Percentiles rank a stretch among this genome's conserved stretches.
Conservation (phyloP, 805 yeast species). For the Candida bentonensis region DNA sequence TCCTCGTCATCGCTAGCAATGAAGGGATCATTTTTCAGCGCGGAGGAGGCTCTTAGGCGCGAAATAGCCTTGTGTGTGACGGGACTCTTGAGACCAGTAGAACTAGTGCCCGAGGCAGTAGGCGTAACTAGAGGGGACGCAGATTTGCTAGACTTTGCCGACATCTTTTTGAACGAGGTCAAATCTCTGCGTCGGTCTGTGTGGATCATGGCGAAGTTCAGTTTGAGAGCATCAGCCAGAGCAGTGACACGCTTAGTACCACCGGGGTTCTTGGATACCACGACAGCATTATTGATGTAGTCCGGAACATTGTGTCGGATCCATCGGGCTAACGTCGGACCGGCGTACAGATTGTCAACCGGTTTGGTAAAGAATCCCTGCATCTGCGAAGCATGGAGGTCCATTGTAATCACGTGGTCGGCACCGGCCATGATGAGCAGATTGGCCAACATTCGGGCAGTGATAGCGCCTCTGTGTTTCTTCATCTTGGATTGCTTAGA, state of each 20-base stretch:
- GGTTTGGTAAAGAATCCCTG: slow-evolving; percentile 97
- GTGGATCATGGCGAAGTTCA: slow-evolving; percentile 97
- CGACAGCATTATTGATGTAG: slow-evolving; percentile 71
- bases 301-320: slow-evolving; percentile 79
- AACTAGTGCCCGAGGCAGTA: too few relatives aligned
- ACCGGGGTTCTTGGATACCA: slow-evolving; percentile 98
- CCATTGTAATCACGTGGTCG: slow-evolving; percentile 97
- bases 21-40: background rate
- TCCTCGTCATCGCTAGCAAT: slow-evolving; percentile 8
- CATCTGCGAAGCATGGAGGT: slow-evolving; percentile 92
- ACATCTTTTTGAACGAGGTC: background rate
- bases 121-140: background rate
- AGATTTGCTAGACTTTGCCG: background rate
- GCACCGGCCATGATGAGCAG: slow-evolving; percentile 96
- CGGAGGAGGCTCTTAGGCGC: background rate
- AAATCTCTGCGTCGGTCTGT: slow-evolving; percentile 83
- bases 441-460: slow-evolving; percentile 95
- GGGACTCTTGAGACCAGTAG: background rate
- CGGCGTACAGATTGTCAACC: slow-evolving; percentile 91
- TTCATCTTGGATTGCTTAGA: slow-evolving; percentile 97
- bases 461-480: slow-evolving; percentile 96
- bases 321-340: slow-evolving; percentile 94
- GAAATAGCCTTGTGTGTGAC: background rate
- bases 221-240: slow-evolving; percentile 88
- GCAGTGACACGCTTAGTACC: slow-evolving; percentile 98